Base-by-base conservation (phyloP, 2,329 filamentous ascomycete species). In the Apiospora arundinis region DNA sequence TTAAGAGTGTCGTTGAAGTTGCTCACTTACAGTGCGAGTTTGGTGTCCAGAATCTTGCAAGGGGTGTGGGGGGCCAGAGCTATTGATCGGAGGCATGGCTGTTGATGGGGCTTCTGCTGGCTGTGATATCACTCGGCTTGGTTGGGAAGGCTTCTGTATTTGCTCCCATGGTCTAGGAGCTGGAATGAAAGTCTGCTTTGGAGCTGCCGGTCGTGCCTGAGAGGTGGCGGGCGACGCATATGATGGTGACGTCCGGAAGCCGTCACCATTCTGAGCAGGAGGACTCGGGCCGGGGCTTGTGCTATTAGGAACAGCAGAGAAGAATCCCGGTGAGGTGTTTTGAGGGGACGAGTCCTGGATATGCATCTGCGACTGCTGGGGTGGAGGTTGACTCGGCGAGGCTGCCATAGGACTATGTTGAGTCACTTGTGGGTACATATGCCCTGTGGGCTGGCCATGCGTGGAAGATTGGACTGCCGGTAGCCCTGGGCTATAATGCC, bases 21-120 rank as follows among this genome's bases (percentile, higher is more conserved):
- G 74, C 78, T 77, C 77, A 77, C 78, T 80, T 80, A 80, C 79
- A 77, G 79, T 76, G 74, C 74, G 77, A 70, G 76, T 73, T 73
- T 77, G 75, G 70, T 72, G 70, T 72, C 74, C 77, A 74, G 71
- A 71, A 70, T 63, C 37, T 28, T 66, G 28, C 42, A 70, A 45
- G 72, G 25, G 11, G 60, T 67, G 45, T 42, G 25, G 52, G 37
- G n/a, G 32, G 16, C 21, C 56, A 23, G 68, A 25, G 16, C 70
- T 56, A 14, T 67, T 68, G 7, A 49, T 25, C 2, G 9, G 23
- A 23, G 42, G 49, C n/a, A 21, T 25, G 60, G 25, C 44, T 37
- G 21, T 18, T 32, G 70, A 25, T 14, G 40, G 32, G 28, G 65
- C 9, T 28, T 66, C 45, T 18, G 18, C 25, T 16, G 44, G 7